These are phyloP conservation scores for Larix kaempferi DNA, from an alignment of 75 land plant species.

Conservation along the genomic window DNA sequence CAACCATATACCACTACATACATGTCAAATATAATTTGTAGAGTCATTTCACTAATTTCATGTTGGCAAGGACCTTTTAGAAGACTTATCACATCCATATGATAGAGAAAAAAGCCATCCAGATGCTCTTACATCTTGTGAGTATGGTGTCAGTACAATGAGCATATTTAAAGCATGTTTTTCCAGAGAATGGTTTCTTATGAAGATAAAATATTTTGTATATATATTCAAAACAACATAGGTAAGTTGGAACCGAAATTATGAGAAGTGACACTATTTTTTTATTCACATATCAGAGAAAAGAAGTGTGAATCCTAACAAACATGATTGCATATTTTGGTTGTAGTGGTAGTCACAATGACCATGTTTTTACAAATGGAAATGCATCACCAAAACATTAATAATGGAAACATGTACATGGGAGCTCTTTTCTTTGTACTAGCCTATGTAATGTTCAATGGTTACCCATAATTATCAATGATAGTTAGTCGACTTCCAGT, in stretches of 20 bases:
- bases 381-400: conserved; percentile 16
- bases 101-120: conserved; percentile 27
- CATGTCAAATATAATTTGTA: conserved; percentile 25
- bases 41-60: conserved; percentile 22
- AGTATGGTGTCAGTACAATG: conserved; percentile 51
- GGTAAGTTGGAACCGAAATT: conserved; percentile 29
- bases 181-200: conserved; percentile 61
- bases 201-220: conserved; percentile 80
- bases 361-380: conserved; percentile 36
- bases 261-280: conserved; percentile 6
- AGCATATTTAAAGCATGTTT: conserved; percentile 69
- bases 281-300: conserved; percentile 18
- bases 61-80: conserved; percentile 17
- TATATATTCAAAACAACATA: conserved; percentile 69
- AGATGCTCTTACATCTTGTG: conserved; percentile 44
- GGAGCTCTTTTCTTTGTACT: conserved; percentile 40
- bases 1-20: conserved; percentile 32
- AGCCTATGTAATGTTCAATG: conserved; percentile 34
- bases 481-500: conserved; percentile 39
- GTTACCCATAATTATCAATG: conserved; percentile 32
- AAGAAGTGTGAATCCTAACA: conserved; percentile 63
- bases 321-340: conserved; percentile 27
- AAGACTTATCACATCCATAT: conserved; percentile 29
- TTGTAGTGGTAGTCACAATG: conserved; percentile 37
- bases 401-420: conserved; percentile 25